A percentile compares a stretch with the other conserved stretches of the same genome.
phyloP scores from a whole-genome alignment of 129 eudicot species.

The Flaveria brownii region DNA sequence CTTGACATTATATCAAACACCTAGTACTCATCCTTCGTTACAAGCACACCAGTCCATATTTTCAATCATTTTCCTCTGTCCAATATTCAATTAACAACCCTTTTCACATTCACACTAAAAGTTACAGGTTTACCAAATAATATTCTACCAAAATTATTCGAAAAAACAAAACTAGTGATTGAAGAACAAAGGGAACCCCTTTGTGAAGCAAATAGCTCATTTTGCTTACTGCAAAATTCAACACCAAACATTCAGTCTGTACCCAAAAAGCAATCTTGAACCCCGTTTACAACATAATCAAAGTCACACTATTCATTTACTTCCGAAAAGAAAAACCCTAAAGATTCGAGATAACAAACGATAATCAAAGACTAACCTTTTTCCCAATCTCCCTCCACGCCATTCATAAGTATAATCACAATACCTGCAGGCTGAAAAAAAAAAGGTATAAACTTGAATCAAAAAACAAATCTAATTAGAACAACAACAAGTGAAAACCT shows the following conservation, averaged over 20 bases:
- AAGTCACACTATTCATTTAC: too few species aligned
- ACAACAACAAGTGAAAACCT: slow-evolving; percentile 2
- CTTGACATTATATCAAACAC: slow-evolving; percentile 23
- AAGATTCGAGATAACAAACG: background rate
- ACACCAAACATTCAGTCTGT: too few species aligned
- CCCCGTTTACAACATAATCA: too few species aligned
- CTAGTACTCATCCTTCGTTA: slow-evolving; percentile 9
- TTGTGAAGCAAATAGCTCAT: too few species aligned
- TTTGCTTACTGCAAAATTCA: too few species aligned
- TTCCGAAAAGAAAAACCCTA: background rate
- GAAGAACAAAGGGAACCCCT: background rate
- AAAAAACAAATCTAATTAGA: background rate
- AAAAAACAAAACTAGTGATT: background rate
- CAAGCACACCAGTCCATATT: slow-evolving; percentile 1
- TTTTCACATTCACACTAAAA: background rate
- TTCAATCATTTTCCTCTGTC: background rate
- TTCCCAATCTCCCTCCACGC: slow-evolving; percentile 78
- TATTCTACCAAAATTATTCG: background rate
- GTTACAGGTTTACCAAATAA: background rate
- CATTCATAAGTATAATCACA: slow-evolving; percentile 51
- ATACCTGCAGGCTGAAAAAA: slow-evolving; percentile 24
- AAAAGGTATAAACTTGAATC: background rate
- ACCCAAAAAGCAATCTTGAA: too few species aligned
- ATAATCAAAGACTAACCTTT: slow-evolving; percentile 44
- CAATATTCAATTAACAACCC: background rate